phyloP scores from a whole-genome alignment of 176 grass and related monocot genomes.

The Carex kokanica region DNA sequence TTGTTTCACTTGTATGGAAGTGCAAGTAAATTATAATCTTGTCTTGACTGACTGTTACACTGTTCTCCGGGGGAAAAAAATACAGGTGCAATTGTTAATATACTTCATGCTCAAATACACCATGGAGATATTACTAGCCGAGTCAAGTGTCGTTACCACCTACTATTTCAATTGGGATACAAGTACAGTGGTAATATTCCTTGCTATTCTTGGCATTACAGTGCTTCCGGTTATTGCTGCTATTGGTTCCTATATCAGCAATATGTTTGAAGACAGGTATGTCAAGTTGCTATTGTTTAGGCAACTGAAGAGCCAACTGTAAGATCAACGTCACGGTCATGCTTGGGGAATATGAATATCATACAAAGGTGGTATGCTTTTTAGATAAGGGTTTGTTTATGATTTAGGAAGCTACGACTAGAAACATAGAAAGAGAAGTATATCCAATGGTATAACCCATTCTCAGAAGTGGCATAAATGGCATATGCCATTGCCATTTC shows the following conservation, averaged over 20 bases:
- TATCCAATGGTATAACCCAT: conserved; percentile 67
- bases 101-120: conserved; percentile 99
- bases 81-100: conserved; percentile 88
- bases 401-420: conserved; percentile 26
- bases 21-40: neutral
- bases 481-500: conserved; percentile 26
- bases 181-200: conserved; percentile 82
- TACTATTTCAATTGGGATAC: conserved; percentile 96
- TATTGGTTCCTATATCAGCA: conserved; percentile 91
- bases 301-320: neutral
- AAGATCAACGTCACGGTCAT: conserved; percentile 19
- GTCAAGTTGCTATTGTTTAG: conserved; percentile 2
- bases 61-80: neutral
- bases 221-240: conserved; percentile 92
- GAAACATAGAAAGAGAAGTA: conserved; percentile 28
- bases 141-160: conserved; percentile 90
- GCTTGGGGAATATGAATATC: conserved; percentile 16
- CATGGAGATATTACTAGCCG: conserved; percentile 95
- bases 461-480: neutral
- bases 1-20: neutral
- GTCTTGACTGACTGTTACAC: neutral
- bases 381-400: conserved; percentile 12
- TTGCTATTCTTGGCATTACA: conserved; percentile 81
- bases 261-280: conserved; percentile 99
- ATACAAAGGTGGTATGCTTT: neutral